These are phyloP conservation scores for Micromonas pusilla DNA, from an alignment of 139 green algal species.

Conservation along the genomic window DNA sequence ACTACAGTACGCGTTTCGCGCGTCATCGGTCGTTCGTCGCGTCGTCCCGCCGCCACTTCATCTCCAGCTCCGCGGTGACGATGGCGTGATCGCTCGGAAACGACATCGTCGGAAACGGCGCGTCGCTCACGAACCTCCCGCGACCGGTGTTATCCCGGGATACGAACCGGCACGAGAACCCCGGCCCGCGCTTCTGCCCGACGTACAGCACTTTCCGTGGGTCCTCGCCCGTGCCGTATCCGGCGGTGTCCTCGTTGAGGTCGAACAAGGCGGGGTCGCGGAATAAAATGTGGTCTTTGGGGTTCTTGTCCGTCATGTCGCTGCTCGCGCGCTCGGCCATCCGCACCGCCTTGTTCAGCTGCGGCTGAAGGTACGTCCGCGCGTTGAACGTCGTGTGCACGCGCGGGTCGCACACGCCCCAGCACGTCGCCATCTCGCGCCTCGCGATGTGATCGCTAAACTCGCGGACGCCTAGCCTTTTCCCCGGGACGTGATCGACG, in stretches of 20 bases:
- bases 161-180: background rate
- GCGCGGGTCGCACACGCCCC: background rate
- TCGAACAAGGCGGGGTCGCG: background rate
- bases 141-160: background rate
- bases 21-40: too few relatives aligned
- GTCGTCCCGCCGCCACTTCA: too few relatives aligned
- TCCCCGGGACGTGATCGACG: background rate
- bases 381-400: slow-evolving; percentile 23
- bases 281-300: slow-evolving; percentile 27
- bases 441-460: background rate
- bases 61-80: background rate
- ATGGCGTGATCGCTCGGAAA: slow-evolving; percentile 18
- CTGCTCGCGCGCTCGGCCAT: background rate
- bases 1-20: too few relatives aligned
- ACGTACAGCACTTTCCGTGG: too few relatives aligned
- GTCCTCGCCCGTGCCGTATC: too few relatives aligned
- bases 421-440: background rate
- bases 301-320: slow-evolving; percentile 18
- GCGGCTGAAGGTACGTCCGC: slow-evolving; percentile 23
- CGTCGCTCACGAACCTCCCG: background rate
- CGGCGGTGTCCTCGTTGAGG: background rate
- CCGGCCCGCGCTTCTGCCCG: background rate
- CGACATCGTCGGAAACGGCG: slow-evolving; percentile 11
- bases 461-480: slow-evolving; percentile 11
- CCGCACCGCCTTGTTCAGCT: slow-evolving; percentile 28